Conservation (phyloP, 768 basidiomycete species). For the Termitomyces sp. region DNA sequence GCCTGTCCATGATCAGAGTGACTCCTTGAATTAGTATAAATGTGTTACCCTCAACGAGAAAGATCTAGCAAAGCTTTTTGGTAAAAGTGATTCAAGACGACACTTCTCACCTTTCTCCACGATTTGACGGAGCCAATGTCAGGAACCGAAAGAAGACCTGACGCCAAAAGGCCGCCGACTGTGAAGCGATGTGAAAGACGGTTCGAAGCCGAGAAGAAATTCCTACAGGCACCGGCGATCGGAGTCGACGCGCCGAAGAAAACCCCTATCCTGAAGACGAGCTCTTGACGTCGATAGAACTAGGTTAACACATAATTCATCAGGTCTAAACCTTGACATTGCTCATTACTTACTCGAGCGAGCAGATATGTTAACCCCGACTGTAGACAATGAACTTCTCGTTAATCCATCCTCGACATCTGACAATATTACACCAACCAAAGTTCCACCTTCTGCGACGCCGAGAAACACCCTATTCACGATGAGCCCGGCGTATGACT, state of each 20-base stretch:
- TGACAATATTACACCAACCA: conserved; percentile 8
- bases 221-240: conserved; percentile 30
- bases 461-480: conserved; percentile 20
- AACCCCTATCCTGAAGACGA: conserved; percentile 28
- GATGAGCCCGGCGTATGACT: conserved; percentile 17
- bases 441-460: conserved; percentile 20
- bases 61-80: conserved; percentile 23
- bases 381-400: neutral
- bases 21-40: neutral
- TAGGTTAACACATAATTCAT: neutral
- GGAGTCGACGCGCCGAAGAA: conserved; percentile 29
- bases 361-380: conserved; percentile 18
- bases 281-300: conserved; percentile 29
- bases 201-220: neutral
- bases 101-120: conserved; percentile 27
- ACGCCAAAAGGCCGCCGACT: conserved; percentile 35
- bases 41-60: conserved; percentile 33
- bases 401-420: neutral
- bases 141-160: conserved; percentile 26
- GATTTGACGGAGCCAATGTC: conserved; percentile 26
- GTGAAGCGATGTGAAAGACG: neutral
- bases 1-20: conserved; percentile 8
- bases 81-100: neutral
- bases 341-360: conserved; percentile 10
- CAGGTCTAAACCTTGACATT: neutral